phyloP scores from a whole-genome alignment of 228 moss, liverwort and hornwort species.

The Sphagnum fallax region DNA sequence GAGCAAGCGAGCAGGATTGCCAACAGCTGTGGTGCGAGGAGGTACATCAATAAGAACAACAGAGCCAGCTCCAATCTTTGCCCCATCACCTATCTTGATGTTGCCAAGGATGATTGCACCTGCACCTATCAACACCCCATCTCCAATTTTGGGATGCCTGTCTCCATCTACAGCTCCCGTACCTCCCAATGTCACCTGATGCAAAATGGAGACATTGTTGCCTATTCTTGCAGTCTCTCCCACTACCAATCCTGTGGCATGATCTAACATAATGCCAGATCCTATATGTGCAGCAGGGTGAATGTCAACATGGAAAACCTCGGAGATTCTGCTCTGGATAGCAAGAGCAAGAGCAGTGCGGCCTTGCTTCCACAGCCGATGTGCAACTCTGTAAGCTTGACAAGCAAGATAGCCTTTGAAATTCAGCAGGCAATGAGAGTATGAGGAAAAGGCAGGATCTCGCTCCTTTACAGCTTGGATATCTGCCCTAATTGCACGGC shows the following conservation, averaged over 20 bases:
- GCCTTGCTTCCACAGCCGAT: slow-evolving; percentile 50
- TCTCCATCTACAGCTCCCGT: slow-evolving; percentile 40
- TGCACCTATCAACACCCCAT: slow-evolving; percentile 52
- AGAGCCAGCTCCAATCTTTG: slow-evolving; percentile 56
- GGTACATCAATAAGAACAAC: slow-evolving; percentile 54
- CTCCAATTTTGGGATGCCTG: slow-evolving; percentile 47
- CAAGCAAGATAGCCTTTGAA: slow-evolving; percentile 51
- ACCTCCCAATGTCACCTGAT: slow-evolving; percentile 50
- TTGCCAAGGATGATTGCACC: slow-evolving; percentile 54
- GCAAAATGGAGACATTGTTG: slow-evolving; percentile 60
- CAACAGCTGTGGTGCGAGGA: slow-evolving; percentile 48
- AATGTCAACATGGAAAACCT: slow-evolving; percentile 55
- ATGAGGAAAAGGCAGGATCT: slow-evolving; percentile 40
- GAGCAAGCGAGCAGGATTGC: slow-evolving; percentile 46
- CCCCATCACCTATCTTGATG: slow-evolving; percentile 45
- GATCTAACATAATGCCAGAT: slow-evolving; percentile 48
- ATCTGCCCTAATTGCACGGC: slow-evolving; percentile 42
- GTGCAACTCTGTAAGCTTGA: slow-evolving; percentile 49
- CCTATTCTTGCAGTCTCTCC: slow-evolving; percentile 51
- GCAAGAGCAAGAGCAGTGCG: slow-evolving; percentile 43
- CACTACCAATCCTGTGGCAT: slow-evolving; percentile 52
- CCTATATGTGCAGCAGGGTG: slow-evolving; percentile 58
- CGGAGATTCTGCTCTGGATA: slow-evolving; percentile 47
- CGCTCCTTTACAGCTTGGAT: slow-evolving; percentile 50
- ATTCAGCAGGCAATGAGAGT: slow-evolving; percentile 49